Base-by-base conservation (phyloP, 1,284 basidiomycete species). In the Cutaneotrichosporon dermatis region DNA sequence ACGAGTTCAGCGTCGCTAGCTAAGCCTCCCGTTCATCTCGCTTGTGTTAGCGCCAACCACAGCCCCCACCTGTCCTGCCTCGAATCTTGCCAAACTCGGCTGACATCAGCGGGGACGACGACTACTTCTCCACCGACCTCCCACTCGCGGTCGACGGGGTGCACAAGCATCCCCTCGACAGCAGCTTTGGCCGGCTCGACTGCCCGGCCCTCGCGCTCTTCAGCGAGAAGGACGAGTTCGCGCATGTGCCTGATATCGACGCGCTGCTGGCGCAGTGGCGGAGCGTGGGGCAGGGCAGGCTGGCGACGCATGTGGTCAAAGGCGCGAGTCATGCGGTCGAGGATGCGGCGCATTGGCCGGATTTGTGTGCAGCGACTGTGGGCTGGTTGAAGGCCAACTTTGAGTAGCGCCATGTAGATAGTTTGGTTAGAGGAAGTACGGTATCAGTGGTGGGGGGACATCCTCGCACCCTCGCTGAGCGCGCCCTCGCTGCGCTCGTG, bases 41-140 rank as follows among this genome's bases (percentile, higher is more conserved):
- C 25, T 25, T 25, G 25, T 25, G 25, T 25, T 25, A 25, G 25
- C 25, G 25, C 25, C 25, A 25, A 25, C 25, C 25, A 25, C 25
- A 25, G 2, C 25, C 25, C 25, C 25, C 25, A 25, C 25, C 25
- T 25, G 25, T 25, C 25, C 25, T 16, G 25, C 13, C 49, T 25
- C 6, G 5, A 13, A 13, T 50, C 49, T 50, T 36, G 16, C 35
- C n/a, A 7, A 44, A 40, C 39, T 40, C 12, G 39, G 54, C 45
- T 55, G 37, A 55, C n/a, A 5, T 6, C 49, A 77, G 76, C 10
- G 78, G 78, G 2, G 73, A 78, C 65, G 78, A 79, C 65, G 78
- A 79, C 63, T 78, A 74, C 65, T 79, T 79, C 69, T 76, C 74
- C 39, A 58, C 66, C 15, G 74, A 77, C 59, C 55, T 77, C 7